phyloP scores from a whole-genome alignment of 2,329 filamentous ascomycete genomes.

The Penicillium paneum region DNA sequence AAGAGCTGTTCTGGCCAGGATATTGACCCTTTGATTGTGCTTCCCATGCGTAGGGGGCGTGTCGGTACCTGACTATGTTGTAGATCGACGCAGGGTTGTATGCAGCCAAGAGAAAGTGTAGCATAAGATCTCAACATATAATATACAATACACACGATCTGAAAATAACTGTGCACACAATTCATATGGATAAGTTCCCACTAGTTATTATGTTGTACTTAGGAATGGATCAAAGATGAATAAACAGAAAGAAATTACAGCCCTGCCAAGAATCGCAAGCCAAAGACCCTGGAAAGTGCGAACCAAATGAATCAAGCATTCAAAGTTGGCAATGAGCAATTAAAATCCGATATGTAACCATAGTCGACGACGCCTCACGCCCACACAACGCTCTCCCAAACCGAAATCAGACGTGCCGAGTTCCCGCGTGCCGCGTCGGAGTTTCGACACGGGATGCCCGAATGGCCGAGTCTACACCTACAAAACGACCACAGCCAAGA shows the following conservation, averaged over 20 bases:
- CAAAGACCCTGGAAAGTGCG: neutral
- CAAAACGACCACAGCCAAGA: neutral
- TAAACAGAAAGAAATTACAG: neutral
- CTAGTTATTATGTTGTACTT: no score
- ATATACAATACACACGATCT: neutral
- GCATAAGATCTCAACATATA: neutral
- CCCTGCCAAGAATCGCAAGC: no score
- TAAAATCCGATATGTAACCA: neutral
- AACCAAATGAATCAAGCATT: neutral
- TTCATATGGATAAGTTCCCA: no score
- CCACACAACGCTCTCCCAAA: neutral
- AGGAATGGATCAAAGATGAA: neutral
- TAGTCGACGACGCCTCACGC: neutral
- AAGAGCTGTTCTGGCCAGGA: neutral
- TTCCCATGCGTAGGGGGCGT: neutral
- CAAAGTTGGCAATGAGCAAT: neutral
- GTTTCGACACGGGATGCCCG: constrained; percentile 9
- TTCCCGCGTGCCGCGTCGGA: constrained; percentile 10
- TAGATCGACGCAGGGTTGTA: constrained; percentile 19
- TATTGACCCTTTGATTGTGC: neutral
- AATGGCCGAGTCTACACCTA: constrained; percentile 1
- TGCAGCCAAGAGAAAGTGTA: constrained; percentile 15
- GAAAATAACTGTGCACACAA: neutral
- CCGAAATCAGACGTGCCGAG: constrained; percentile 10
- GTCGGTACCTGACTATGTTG: neutral